Conservation (phyloP, 2,329 filamentous ascomycete genomes). For the Hypomyces perniciosus region DNA sequence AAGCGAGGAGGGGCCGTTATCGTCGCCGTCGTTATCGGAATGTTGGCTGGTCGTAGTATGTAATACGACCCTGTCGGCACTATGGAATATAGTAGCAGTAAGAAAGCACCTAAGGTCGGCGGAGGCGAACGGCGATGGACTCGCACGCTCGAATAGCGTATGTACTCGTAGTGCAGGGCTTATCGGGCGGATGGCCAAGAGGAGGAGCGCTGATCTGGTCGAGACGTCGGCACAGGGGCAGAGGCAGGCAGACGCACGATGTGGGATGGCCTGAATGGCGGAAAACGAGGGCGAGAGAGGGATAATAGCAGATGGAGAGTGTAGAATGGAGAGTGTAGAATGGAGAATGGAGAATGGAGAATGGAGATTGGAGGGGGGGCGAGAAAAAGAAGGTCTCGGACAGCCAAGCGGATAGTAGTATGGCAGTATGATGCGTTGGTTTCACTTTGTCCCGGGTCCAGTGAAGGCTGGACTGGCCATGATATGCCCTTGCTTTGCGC, state of each 20-base stretch:
- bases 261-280: too few species aligned
- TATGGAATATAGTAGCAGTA: too few species aligned
- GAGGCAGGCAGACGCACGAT: not conserved
- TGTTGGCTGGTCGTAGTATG: too few species aligned
- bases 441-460: not conserved
- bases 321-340: not conserved
- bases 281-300: not conserved
- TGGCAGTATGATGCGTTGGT: not conserved
- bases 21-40: not conserved
- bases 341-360: not conserved
- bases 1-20: not conserved
- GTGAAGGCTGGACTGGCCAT: not conserved
- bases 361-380: not conserved
- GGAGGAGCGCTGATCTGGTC: too few species aligned
- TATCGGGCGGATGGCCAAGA: too few species aligned
- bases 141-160: too few species aligned
- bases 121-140: too few species aligned
- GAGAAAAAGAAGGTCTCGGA: not conserved
- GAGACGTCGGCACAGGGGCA: too few species aligned
- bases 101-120: too few species aligned
- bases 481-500: constrained; percentile 4
- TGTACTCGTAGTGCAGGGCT: too few species aligned
- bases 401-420: not conserved
- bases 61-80: too few species aligned
- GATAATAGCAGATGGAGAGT: not conserved